Evolutionary conservation across 2,329 filamentous ascomycete species (phyloP), one percentile per base, ranked within the genome.

Genomic region (Trichoderma breve): DNA sequence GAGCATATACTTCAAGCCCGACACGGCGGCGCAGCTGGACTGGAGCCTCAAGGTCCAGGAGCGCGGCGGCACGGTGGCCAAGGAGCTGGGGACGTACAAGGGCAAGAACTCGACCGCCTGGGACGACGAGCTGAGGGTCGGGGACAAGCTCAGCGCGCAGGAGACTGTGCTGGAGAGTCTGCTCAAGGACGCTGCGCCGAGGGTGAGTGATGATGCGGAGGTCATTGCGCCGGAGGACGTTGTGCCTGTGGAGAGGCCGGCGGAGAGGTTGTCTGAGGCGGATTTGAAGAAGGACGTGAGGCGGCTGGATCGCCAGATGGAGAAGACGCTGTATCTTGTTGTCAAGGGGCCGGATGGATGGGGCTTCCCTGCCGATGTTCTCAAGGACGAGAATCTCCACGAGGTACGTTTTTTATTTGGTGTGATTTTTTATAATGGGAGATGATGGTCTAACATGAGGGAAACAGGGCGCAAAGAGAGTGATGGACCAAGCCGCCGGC

Each of bases 1-100:
- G 76, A 93, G 93, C 80, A 96, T 98, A 84, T 99, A 97, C 87
- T 97, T 95, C 88, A 97, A 97, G 86, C 91, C 91, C 76, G 93
- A 93, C 79, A 97, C 95, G 12, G 91, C 94, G 1, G 87, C 90
- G 9, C 93, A 95, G 75, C 86, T 94, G 65, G 95, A 98, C 84
- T 98, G 94, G 93, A 93, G 95, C 81, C 88, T 93, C 79, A 97
- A 97, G 83, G 88, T 93, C 74, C 86, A 87, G 76, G 91, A 93
- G 80, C 91, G 95, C 67, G 81, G 86, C 71, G 88, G 90, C 77
- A 92, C 93, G 8, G 88, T 94, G 7, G 92, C 93, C 61, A 90
- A 93, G 79, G 95, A 98, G 81, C 90, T 98, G 75, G 95, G 95
- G 72, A 85, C 89, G 66, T 98, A 97, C 86, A 90, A 92, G 77